A percentile compares a stretch with the other conserved stretches of the same genome.
These are phyloP conservation scores for Chalciporus pseudorubinellus DNA, from an alignment of 768 basidiomycete species.

Conservation along the genomic window DNA sequence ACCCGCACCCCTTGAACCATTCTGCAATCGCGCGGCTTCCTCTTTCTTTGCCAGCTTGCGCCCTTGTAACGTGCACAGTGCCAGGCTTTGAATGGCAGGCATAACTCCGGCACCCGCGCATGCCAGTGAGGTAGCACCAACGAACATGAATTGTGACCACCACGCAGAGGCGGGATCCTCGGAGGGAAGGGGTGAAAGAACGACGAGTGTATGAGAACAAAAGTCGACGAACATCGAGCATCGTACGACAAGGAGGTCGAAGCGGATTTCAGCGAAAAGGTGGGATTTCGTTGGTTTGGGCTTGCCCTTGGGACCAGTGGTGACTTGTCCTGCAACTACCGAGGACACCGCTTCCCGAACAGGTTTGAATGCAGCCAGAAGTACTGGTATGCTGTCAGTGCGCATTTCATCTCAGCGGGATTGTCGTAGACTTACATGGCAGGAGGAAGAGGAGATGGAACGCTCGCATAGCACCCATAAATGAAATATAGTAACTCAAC, in stretches of 20 bases:
- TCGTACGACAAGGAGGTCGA: conserved; percentile 66
- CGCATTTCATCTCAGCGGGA: conserved; percentile 32
- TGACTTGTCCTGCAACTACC: conserved; percentile 2
- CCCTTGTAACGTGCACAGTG: conserved; percentile 57
- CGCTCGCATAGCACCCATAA: conserved; percentile 62
- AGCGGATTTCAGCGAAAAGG: conserved; percentile 59
- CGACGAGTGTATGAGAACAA: conserved; percentile 59
- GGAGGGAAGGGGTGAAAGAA: conserved; percentile 49
- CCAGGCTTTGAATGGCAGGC: conserved; percentile 71
- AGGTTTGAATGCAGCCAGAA: conserved; percentile 62
- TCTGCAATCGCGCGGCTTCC: conserved; percentile 32
- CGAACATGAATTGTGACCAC: conserved; percentile 46
- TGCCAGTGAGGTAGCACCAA: conserved; percentile 58
- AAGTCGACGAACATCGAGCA: conserved; percentile 68
- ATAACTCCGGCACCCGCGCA: conserved; percentile 67
- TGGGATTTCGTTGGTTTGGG: conserved; percentile 44
- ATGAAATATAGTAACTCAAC: conserved; percentile 75
- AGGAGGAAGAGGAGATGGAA: conserved; percentile 64
- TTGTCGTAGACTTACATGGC: conserved; percentile 49
- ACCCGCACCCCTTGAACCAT: background rate
- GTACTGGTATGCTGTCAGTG: conserved; percentile 40
- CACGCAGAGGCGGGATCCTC: conserved; percentile 10
- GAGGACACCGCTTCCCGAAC: conserved; percentile 18
- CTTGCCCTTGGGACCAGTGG: conserved; percentile 33
- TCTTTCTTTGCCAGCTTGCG: conserved; percentile 30